Evolutionary conservation across 1,284 basidiomycete genomes (phyloP).

Genomic region (Xerocomus minutiporus): DNA sequence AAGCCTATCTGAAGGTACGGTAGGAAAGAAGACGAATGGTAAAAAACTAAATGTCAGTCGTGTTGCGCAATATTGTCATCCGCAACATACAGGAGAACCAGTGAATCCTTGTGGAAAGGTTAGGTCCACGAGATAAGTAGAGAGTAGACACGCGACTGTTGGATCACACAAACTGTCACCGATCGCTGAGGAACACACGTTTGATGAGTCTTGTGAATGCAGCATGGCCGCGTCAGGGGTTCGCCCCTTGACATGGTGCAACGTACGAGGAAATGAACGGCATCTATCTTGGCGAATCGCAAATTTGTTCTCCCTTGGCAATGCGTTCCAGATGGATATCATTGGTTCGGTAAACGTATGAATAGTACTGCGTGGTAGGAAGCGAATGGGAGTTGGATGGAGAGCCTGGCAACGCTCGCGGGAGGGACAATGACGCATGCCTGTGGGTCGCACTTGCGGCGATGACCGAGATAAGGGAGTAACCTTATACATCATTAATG

Average conservation of each 20-base stretch:
- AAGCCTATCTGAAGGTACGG: neutral
- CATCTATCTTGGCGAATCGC: constrained; percentile 18
- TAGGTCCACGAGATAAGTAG: neutral
- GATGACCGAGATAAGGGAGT: constrained; percentile 26
- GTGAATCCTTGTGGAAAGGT: too few relatives aligned
- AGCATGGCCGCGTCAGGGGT: constrained; percentile 28
- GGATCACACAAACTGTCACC: neutral
- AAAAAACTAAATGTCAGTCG: too few relatives aligned
- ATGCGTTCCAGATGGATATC: neutral
- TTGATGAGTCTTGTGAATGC: constrained; percentile 21
- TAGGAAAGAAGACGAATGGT: neutral
- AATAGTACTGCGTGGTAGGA: neutral
- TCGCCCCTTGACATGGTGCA: constrained; percentile 17
- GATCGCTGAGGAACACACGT: constrained; percentile 17
- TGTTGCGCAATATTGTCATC: too few relatives aligned
- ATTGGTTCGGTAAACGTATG: too few relatives aligned
- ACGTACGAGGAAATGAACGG: constrained; percentile 28
- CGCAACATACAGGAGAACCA: too few relatives aligned
- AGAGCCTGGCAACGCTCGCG: constrained; percentile 22
- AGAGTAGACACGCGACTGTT: neutral
- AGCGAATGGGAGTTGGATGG: neutral
- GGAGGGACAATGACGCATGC: constrained; percentile 12
- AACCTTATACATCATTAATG: constrained; percentile 8
- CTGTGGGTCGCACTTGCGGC: constrained; percentile 6
- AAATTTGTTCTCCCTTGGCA: constrained; percentile 12